phyloP scores from a whole-genome alignment of 768 basidiomycete species.

The Collybiopsis luxurians region DNA sequence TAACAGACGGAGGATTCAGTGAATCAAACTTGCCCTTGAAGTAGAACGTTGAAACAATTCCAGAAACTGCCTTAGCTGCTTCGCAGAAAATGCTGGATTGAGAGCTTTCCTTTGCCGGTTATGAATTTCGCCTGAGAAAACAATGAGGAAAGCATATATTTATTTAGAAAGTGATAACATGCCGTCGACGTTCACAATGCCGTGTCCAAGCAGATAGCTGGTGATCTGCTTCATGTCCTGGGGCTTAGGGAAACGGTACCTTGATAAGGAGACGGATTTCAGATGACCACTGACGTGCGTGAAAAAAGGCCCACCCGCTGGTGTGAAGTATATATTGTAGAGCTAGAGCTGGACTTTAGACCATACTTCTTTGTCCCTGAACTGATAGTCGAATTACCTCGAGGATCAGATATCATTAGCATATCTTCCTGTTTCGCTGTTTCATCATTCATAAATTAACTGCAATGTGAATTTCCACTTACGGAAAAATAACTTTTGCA shows the following conservation, averaged over 20 bases:
- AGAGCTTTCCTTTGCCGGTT: constrained; percentile 31
- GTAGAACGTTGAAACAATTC: constrained; percentile 23
- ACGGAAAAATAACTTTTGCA: neutral
- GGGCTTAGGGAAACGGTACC: constrained; percentile 24
- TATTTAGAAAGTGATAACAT: neutral
- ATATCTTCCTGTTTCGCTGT: constrained; percentile 2
- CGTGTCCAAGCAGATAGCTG: constrained; percentile 18
- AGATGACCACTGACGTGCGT: neutral
- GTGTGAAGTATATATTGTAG: constrained; percentile 24
- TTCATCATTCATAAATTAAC: neutral
- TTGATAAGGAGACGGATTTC: neutral
- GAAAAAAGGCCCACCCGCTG: neutral
- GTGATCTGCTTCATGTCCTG: constrained; percentile 14
- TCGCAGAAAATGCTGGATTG: constrained; percentile 27
- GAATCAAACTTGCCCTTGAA: constrained; percentile 6
- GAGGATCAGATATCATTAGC: neutral
- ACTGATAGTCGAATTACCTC: neutral
- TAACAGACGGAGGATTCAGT: neutral
- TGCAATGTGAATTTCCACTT: neutral
- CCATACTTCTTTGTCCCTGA: neutral
- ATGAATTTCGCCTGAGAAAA: constrained; percentile 14
- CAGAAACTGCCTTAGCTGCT: constrained; percentile 21
- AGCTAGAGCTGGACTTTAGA: neutral
- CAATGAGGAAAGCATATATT: neutral
- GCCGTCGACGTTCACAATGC: constrained; percentile 26